phyloP scores from a whole-genome alignment of 2,329 filamentous ascomycete species.

The Ophiostoma montium region DNA sequence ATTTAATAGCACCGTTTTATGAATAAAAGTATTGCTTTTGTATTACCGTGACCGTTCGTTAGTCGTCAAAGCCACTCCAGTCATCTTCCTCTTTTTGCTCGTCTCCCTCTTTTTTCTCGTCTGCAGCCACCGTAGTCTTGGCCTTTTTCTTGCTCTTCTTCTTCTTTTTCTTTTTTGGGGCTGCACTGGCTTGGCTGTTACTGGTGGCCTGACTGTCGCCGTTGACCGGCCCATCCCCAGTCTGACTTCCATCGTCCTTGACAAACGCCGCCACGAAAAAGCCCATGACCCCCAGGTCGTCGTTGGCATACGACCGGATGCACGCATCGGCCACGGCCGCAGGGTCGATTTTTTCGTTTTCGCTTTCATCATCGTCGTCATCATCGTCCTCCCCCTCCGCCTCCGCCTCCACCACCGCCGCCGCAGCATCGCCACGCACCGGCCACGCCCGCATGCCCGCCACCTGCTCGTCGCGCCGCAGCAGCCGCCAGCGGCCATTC shows the following conservation, averaged over 20 bases:
- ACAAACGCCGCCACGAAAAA: constrained; percentile 92
- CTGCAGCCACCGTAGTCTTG: neutral
- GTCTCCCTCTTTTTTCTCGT: neutral
- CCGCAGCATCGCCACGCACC: constrained; percentile 41
- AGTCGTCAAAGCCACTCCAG: constrained; percentile 15
- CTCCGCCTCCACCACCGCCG: neutral
- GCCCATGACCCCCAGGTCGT: constrained; percentile 75
- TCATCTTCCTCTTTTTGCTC: neutral
- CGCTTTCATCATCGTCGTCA: neutral
- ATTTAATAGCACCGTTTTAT: no score
- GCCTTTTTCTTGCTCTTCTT: constrained; percentile 2
- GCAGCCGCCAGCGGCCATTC: constrained; percentile 63
- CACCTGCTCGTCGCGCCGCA: constrained; percentile 59
- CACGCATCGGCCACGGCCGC: constrained; percentile 52
- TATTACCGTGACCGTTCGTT: neutral
- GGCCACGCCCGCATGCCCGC: constrained; percentile 63
- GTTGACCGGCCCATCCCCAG: no score
- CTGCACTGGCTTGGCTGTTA: neutral
- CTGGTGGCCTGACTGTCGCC: neutral
- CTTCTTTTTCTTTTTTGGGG: neutral
- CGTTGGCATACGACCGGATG: constrained; percentile 68
- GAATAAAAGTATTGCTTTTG: neutral
- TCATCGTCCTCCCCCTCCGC: neutral
- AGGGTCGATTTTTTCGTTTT: neutral
- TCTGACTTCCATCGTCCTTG: constrained; percentile 28